These are phyloP conservation scores for Pythium myriotylum DNA, from an alignment of 352 stramenopile species.

Conservation along the genomic window DNA sequence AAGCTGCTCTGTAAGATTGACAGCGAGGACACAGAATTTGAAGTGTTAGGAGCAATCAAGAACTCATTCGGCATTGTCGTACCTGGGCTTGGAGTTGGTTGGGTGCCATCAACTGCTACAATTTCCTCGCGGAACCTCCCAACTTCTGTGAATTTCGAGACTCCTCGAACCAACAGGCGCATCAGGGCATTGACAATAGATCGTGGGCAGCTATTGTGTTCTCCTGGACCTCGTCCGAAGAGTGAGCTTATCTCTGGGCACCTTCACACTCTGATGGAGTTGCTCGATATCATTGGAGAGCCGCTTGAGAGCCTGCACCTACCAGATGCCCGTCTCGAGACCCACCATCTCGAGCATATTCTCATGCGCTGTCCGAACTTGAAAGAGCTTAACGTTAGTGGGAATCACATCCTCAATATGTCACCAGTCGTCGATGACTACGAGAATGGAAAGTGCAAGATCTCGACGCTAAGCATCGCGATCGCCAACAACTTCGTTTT, in stretches of 20 bases:
- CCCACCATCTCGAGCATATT: slow-evolving; percentile 8
- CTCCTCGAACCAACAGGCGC: no score
- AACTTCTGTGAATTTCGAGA: no score
- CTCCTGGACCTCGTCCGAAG: background rate
- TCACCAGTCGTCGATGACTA: background rate
- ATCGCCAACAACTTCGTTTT: background rate
- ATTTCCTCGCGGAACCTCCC: no score
- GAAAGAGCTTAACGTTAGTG: slow-evolving; percentile 14
- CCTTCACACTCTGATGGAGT: background rate
- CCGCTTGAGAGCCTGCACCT: slow-evolving; percentile 1
- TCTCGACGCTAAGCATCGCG: slow-evolving; percentile 11
- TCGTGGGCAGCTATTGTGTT: no score
- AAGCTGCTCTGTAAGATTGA: slow-evolving; percentile 14
- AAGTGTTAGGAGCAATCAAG: slow-evolving; percentile 31
- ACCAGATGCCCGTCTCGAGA: background rate
- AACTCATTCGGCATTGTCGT: slow-evolving; percentile 39
- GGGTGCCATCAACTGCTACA: slow-evolving; percentile 17
- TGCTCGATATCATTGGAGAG: slow-evolving; percentile 8
- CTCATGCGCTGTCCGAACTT: slow-evolving; percentile 15
- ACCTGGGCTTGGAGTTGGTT: slow-evolving; percentile 39
- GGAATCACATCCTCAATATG: slow-evolving; percentile 2
- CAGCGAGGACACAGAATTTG: slow-evolving; percentile 23
- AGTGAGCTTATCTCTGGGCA: background rate
- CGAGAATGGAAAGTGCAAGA: slow-evolving; percentile 1
- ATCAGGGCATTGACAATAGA: no score